These are phyloP conservation scores for Aphanomyces astaci DNA, from an alignment of 352 stramenopile species.

Conservation along the genomic window DNA sequence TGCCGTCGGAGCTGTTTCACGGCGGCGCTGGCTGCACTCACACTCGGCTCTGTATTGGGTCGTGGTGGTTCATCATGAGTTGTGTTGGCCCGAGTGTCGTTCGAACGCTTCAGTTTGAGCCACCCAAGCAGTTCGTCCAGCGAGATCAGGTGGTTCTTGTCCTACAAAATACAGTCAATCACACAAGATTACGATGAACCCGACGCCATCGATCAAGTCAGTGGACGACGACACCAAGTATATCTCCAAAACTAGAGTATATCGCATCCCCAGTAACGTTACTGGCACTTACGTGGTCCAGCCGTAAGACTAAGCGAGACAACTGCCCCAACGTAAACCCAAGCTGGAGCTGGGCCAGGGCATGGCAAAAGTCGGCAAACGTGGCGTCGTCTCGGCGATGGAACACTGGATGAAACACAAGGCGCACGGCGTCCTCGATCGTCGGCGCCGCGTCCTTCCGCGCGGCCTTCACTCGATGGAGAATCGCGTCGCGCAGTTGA, in stretches of 20 bases:
- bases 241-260: no score
- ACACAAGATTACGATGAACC: neutral
- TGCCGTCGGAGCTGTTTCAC: constrained; percentile 12
- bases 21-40: neutral
- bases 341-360: constrained; percentile 36
- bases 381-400: constrained; percentile 13
- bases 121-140: constrained; percentile 63
- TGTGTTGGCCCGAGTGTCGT: neutral
- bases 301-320: constrained; percentile 39
- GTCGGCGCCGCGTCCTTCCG: constrained; percentile 30
- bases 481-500: constrained; percentile 39
- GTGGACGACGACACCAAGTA: neutral
- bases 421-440: constrained; percentile 45
- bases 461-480: constrained; percentile 31
- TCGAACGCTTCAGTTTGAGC: constrained; percentile 35
- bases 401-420: constrained; percentile 47
- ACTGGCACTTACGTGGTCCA: constrained; percentile 33
- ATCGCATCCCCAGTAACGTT: no score
- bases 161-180: neutral
- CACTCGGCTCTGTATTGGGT: neutral
- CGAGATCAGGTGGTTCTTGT: constrained; percentile 47
- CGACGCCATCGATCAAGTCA: neutral
- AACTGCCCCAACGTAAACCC: constrained; percentile 39
- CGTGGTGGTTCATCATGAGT: neutral
- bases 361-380: constrained; percentile 34